Conservation (phyloP, 164 flowering plant genomes). For the Aristolochia californica region DNA sequence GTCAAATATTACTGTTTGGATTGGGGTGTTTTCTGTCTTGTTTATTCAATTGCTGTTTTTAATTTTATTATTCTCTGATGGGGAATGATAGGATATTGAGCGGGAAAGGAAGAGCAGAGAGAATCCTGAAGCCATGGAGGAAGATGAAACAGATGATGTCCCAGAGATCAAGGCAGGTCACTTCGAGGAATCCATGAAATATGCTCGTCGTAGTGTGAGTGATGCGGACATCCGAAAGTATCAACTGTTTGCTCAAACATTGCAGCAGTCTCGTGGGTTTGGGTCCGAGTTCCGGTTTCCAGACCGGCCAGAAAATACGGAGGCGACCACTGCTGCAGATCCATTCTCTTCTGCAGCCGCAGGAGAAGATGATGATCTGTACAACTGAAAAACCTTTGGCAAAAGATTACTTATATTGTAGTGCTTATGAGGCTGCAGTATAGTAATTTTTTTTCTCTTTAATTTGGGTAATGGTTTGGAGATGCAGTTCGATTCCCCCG, state of each 20-base stretch:
- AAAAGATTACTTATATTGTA: too few relatives aligned
- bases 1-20: not conserved
- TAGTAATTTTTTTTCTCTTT: too few relatives aligned
- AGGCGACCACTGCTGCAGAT: conserved; percentile 24
- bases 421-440: too few relatives aligned
- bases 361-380: conserved; percentile 44
- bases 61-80: not conserved
- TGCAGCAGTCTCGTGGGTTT: conserved; percentile 62
- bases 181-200: conserved; percentile 70
- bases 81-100: conserved; percentile 43
- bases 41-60: not conserved
- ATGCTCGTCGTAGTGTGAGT: conserved; percentile 52
- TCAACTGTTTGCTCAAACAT: conserved; percentile 52
- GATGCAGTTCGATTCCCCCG: too few relatives aligned
- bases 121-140: conserved; percentile 65
- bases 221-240: conserved; percentile 60
- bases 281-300: conserved; percentile 57
- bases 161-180: conserved; percentile 49
- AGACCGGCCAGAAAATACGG: conserved; percentile 18
- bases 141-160: conserved; percentile 46
- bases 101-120: conserved; percentile 34
- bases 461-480: too few relatives aligned
- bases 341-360: conserved; percentile 31
- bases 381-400: conserved; percentile 26
- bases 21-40: not conserved